Conservation (phyloP, 306 rosid species). For the Lablab purpureus region DNA sequence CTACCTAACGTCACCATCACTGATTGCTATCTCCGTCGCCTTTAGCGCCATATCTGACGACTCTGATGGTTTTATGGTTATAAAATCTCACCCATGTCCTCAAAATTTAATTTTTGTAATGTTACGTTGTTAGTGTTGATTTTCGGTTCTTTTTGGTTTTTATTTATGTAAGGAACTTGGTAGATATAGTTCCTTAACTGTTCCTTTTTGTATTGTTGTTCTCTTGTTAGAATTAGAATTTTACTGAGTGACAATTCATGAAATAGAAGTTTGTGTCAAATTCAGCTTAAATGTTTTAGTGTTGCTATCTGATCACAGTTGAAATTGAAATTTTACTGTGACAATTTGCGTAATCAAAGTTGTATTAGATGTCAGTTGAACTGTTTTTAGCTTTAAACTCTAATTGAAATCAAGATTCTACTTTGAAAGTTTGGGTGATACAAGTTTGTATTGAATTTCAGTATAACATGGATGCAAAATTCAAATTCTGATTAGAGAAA, state of each 20-base stretch:
- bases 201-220: not conserved
- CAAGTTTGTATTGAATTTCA: not conserved
- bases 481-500: not conserved
- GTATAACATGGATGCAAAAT: not conserved
- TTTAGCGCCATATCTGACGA: slow-evolving; percentile 5
- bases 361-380: not conserved
- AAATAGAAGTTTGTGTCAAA: not conserved
- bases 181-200: not conserved
- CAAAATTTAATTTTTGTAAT: not conserved
- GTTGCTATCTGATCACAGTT: not conserved
- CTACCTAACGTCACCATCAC: slow-evolving; percentile 24
- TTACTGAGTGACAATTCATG: not conserved
- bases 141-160: not conserved
- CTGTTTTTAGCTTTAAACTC: not conserved
- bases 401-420: not conserved
- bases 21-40: not conserved
- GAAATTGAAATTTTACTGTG: not conserved
- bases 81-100: not conserved
- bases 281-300: not conserved
- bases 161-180: not conserved
- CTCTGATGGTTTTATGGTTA: not conserved
- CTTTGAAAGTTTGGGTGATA: not conserved
- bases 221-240: not conserved
- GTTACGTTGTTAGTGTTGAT: not conserved
- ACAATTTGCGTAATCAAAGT: not conserved